Evolutionary conservation across 2,329 filamentous ascomycete species (phyloP), one percentile per base, ranked within the genome.

Genomic region (Colletotrichum navitas): DNA sequence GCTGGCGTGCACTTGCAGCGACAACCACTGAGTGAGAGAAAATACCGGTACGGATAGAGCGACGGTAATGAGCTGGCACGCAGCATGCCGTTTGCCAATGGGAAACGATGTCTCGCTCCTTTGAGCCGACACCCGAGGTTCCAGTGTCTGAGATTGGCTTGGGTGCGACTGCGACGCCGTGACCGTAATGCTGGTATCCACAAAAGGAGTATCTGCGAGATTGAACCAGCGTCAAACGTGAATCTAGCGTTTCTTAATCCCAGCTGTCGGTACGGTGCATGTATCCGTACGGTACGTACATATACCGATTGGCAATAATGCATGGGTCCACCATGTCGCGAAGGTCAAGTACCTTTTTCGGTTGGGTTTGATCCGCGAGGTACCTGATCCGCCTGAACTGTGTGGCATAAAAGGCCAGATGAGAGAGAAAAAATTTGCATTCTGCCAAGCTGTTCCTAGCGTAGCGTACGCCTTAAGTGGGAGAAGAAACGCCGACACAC

Each of bases 51-150:
- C n/a, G n/a, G n/a, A 26, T 24, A 56, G 32, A 29, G 16, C 12
- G 24, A 43, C 36, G 39, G 39, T 29, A 32, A 5, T 47, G 41
- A 12, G 10, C 58, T 21, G 39, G 47, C 47, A 21, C 11, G 32
- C 52, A 56, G n/a, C 10, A 21, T 24, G 12, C 3, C 29, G 10
- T 5, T 29, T n/a, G 32, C 69, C 54, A 69, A 61, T 72, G 45
- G 43, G 32, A 60, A 34, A 45, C 8, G 11, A 12, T 21, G 11
- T 29, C 24, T 64, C 54, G 54, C 59, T 60, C 66, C 65, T 41
- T 64, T 69, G 36, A 64, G 69, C 66, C 69, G 69, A 69, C 69
- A 59, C 63, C 69, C 69, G 69, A 72, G 65, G 65, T 34, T 63
- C 39, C 54, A 69, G 59, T 52, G 65, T 60, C 52, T 55, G 65